phyloP scores from a whole-genome alignment of 2,329 filamentous ascomycete genomes.

The Didymellaceae sp. region DNA sequence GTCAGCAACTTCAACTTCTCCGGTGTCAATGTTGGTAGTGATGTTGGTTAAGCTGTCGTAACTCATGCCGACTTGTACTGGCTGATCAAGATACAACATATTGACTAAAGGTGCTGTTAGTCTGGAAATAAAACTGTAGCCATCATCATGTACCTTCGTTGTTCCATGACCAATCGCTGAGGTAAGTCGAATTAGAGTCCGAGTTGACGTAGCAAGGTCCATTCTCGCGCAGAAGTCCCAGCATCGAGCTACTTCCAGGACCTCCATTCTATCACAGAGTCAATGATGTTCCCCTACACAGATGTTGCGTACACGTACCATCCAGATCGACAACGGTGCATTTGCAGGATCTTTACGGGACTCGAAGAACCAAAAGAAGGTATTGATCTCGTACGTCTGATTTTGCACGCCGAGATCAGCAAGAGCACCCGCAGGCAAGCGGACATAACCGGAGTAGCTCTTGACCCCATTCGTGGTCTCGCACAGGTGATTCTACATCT shows the following conservation, averaged over 20 bases:
- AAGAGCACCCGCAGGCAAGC: constrained; percentile 58
- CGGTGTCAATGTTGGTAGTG: constrained; percentile 36
- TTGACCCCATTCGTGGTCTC: constrained; percentile 63
- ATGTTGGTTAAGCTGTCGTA: constrained; percentile 37
- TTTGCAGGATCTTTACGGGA: constrained; percentile 24
- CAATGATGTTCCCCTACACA: not conserved
- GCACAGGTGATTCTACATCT: constrained; percentile 55
- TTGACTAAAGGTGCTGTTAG: constrained; percentile 30
- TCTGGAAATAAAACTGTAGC: not conserved
- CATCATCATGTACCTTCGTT: constrained; percentile 51
- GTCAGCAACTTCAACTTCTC: constrained; percentile 27
- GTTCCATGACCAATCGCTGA: constrained; percentile 69
- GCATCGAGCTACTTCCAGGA: constrained; percentile 26
- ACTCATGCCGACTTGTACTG: constrained; percentile 64
- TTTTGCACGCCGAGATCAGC: constrained; percentile 43
- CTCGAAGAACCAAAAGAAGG: constrained; percentile 34
- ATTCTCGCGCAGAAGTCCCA: constrained; percentile 28
- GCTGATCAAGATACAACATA: constrained; percentile 72
- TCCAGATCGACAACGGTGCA: constrained; percentile 23
- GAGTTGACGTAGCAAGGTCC: constrained; percentile 42
- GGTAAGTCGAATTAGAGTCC: constrained; percentile 58
- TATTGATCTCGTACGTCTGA: constrained; percentile 54
- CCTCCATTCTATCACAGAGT: constrained; percentile 18
- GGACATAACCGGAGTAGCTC: constrained; percentile 66
- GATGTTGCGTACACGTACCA: not conserved